Evolutionary conservation across 1,139 yeast genomes (phyloP).

Genomic region (Yamadazyma songkhlaensis): DNA sequence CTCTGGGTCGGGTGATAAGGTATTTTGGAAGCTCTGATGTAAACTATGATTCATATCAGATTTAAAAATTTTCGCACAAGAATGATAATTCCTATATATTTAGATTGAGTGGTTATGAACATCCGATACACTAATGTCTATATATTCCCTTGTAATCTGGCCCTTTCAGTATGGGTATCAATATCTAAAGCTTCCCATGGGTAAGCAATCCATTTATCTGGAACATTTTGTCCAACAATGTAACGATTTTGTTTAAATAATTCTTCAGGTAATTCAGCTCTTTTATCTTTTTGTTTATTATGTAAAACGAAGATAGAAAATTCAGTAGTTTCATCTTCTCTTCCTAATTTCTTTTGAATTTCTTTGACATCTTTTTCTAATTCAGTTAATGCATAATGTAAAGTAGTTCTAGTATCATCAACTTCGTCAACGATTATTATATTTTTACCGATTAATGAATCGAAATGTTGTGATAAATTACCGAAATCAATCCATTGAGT

Average conservation of each 20-base stretch:
- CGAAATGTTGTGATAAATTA: conserved; percentile 49
- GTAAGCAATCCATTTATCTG: conserved; percentile 60
- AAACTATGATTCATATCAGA: conserved; percentile 2
- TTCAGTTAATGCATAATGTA: conserved; percentile 60
- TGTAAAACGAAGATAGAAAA: conserved; percentile 59
- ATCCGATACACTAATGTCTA: conserved; percentile 3
- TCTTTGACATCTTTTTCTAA: conserved; percentile 53
- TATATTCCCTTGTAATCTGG: conserved; percentile 38
- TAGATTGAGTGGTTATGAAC: background rate
- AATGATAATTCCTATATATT: too few species aligned
- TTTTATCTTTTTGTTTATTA: conserved; percentile 55
- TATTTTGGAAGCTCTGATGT: conserved; percentile 78
- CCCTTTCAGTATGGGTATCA: conserved; percentile 38
- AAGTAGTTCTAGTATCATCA: conserved; percentile 65
- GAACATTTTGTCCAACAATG: conserved; percentile 50
- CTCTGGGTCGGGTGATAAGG: conserved; percentile 66
- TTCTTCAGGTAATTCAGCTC: conserved; percentile 47
- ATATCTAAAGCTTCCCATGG: conserved; percentile 64
- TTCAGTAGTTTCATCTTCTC: conserved; percentile 38
- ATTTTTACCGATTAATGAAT: conserved; percentile 56
- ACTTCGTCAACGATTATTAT: conserved; percentile 67
- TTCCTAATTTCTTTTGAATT: conserved; percentile 48
- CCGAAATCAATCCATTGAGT: conserved; percentile 71
- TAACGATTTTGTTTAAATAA: conserved; percentile 49
- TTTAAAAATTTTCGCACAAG: conserved; percentile 1